Base-by-base conservation (phyloP, 257 asterid species). In the Solanum pimpinellifolium region DNA sequence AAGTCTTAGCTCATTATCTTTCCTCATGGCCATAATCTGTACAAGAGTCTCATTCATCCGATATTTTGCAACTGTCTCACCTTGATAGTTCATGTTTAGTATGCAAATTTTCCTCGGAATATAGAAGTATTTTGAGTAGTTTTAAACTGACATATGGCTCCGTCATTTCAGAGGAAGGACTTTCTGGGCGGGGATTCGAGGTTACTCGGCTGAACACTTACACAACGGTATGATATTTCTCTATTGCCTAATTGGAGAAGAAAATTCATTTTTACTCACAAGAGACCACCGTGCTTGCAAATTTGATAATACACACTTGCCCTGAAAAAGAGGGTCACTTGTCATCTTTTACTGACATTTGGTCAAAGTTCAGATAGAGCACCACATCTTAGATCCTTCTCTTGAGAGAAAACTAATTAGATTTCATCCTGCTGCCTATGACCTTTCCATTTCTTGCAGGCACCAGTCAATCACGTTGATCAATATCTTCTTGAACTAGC, bases 181-280 rank as follows among this genome's bases (percentile, higher is more conserved):
- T 97, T 69, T 87, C 90, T 2, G 92, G 86, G 88, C 99, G 99
- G 85, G 99, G 99, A 85, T 97, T 97, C 83, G 94, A 92, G 89
- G 99, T 97, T 88, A 92, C 93, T 88, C 92, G 99, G 88, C 91
- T 97, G 87, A 95, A 97, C 90, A 97, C 99, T 9, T 97, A 97
- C 91, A 94, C 99, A 73, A 97, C 99, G 96, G 99, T 97, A 93
- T 52, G 84, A 69, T 75, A 62, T 86, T 88, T 85, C 62, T 68
- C 29, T 68, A 21, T 70, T 33, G 66, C 59, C 25, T 21, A 20
- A 66, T 14, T 41, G 80, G 21, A n/a, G 65, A 42, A 62, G 62
- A 31, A 35, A 56, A 41, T 16, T 42, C 78, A 12, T 39, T 86
- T 44, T 21, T 33, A 7, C 47, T 72, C 81, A 33, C 41, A 29